Evolutionary conservation across 805 yeast species (phyloP), one percentile per base, ranked within the genome.

Genomic region (Candida nonsorbophila): DNA sequence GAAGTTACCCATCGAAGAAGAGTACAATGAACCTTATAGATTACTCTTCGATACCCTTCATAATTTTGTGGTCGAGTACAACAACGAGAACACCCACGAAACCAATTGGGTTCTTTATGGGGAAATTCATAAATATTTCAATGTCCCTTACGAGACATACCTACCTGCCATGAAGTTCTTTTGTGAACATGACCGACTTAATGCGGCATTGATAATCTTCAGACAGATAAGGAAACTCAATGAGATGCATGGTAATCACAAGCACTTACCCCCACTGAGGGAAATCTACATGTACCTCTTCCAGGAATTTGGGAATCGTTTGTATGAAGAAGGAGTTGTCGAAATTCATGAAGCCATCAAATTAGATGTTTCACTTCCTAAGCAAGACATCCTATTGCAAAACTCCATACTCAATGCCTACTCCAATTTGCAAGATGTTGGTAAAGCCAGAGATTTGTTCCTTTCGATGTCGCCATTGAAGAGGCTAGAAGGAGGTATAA

Each of bases 351-450:
- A 74, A 31, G 67, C 70, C 26, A 55, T 79, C 47, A 77, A 81
- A 32, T 69, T 79, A 67, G 94, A 84, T 27, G 41, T 53, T 3
- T 53, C 62, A 7, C 54, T 81, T 23, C 49, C 48, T 2, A 71
- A 66, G 34, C 67, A 76, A 34, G 79, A 79, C 39, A 66, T 78
- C 7, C 58, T 55, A 7, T 50, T 84, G 18, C 67, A 80, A 49
- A 83, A 84, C 48, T 51, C 78, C 2, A 53, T 81, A 22, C 65
- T 84, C 53, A 76, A 72, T 26, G 84, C 86, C 0, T 81, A 78
- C 45, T 61, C 78, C 20, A 62, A 73, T 24, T 47, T 79, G 19
- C 74, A 70, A 36, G 78, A 78, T 36, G 62, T 73, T 11, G 61
- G 69, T 16, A 69, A 70, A 38, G 76, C 79, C 2, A 51, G 76